phyloP scores from a whole-genome alignment of 2,329 filamentous ascomycete genomes.

The Sclerotinia spermophila region DNA sequence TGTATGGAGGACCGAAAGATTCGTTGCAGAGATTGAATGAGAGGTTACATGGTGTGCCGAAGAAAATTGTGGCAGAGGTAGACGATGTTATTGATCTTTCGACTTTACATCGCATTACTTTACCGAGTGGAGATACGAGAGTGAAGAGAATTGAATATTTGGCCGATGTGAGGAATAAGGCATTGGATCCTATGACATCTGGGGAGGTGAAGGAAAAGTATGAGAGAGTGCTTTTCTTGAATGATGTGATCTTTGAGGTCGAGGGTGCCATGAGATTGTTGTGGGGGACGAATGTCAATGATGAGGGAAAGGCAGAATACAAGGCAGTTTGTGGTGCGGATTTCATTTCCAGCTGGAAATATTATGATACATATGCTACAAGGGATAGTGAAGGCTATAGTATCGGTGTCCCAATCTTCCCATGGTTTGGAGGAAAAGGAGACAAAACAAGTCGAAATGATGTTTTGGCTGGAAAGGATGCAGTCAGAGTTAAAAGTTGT shows the following conservation, averaged over 20 bases:
- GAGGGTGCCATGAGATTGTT: conserved; percentile 54
- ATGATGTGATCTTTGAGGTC: conserved; percentile 58
- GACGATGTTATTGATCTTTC: conserved; percentile 49
- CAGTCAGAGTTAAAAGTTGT: conserved; percentile 68
- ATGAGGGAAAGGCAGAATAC: conserved; percentile 52
- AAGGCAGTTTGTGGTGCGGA: conserved; percentile 69
- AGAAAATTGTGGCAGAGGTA: conserved; percentile 48
- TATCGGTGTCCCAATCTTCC: conserved; percentile 62
- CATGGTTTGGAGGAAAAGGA: conserved; percentile 58
- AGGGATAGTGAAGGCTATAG: conserved; percentile 63
- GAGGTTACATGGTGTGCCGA: conserved; percentile 46
- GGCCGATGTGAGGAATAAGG: conserved; percentile 68
- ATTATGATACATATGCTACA: conserved; percentile 72
- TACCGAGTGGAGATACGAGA: conserved; percentile 60
- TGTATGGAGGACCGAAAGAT: conserved; percentile 60
- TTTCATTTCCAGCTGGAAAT: conserved; percentile 63
- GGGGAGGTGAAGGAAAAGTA: conserved; percentile 41
- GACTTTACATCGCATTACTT: conserved; percentile 54
- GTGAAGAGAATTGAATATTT: conserved; percentile 72
- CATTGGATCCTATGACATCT: conserved; percentile 58
- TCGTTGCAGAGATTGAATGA: conserved; percentile 53
- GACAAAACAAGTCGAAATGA: conserved; percentile 56
- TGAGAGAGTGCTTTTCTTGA: conserved; percentile 60
- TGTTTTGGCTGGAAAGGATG: conserved; percentile 57
- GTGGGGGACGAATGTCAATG: conserved; percentile 56